These are phyloP conservation scores for Fusarium marasasianum DNA, from an alignment of 2,329 filamentous ascomycete species.

Conservation along the genomic window DNA sequence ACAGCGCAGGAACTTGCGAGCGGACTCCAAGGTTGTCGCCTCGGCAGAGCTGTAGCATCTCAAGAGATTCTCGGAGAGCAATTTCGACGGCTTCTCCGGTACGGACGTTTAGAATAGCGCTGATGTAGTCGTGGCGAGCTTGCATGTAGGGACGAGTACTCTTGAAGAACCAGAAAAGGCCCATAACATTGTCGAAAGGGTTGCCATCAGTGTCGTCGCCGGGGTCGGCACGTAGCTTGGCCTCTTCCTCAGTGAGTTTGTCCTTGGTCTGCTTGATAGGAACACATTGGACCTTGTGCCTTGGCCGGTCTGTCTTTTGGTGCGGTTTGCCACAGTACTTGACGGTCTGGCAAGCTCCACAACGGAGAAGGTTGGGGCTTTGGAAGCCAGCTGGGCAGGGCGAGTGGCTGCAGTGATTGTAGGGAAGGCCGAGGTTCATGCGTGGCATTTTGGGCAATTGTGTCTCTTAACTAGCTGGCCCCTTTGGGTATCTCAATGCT, in stretches of 20 bases:
- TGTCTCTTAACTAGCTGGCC: accelerated
- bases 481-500: neutral
- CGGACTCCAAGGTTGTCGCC: slow-evolving; percentile 6
- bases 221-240: neutral
- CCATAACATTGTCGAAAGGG: neutral
- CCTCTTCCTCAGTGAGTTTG: neutral
- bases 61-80: neutral
- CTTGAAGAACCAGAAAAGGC: neutral
- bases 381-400: neutral
- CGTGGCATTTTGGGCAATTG: neutral
- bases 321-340: slow-evolving; percentile 12
- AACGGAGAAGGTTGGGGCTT: neutral
- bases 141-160: slow-evolving; percentile 20
- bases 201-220: neutral
- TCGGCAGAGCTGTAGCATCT: neutral
- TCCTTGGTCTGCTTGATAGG: neutral
- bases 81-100: slow-evolving; percentile 4
- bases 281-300: slow-evolving; percentile 1
- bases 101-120: neutral
- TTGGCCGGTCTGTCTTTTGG: slow-evolving; percentile 1
- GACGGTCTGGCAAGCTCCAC: neutral
- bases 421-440: slow-evolving; percentile 14
- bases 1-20: neutral
- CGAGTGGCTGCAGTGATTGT: neutral
- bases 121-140: neutral